A percentile compares a stretch with the other conserved stretches of the same genome.
These are phyloP conservation scores for Mycena filopes DNA, from an alignment of 768 basidiomycete species.

Conservation along the genomic window DNA sequence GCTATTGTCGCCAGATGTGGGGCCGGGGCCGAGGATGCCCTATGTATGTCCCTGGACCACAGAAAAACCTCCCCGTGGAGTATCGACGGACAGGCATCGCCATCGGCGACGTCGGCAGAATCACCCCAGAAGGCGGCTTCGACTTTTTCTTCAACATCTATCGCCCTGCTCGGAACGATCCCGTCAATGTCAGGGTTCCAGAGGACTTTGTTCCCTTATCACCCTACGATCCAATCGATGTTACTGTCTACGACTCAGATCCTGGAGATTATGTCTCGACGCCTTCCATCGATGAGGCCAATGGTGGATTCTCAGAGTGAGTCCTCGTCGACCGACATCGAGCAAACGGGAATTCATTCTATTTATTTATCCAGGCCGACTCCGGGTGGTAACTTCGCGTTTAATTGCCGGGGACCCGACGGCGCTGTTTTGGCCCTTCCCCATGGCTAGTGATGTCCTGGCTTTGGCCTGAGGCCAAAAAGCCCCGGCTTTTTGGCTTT, in stretches of 20 bases:
- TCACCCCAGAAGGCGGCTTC: constrained; percentile 42
- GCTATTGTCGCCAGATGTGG: background rate
- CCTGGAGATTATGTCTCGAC: constrained; percentile 2
- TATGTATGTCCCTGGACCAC: constrained; percentile 42
- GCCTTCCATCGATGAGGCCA: background rate
- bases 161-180: constrained; percentile 33
- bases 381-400: background rate
- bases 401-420: constrained; percentile 1
- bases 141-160: constrained; percentile 49
- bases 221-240: background rate
- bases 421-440: constrained; percentile 34
- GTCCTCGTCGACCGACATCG: too few relatives aligned
- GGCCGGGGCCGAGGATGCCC: constrained; percentile 39
- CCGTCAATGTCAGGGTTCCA: constrained; percentile 41
- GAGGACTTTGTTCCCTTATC: constrained; percentile 34
- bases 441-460: too few relatives aligned
- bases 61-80: constrained; percentile 30
- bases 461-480: too few relatives aligned
- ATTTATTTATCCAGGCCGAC: background rate
- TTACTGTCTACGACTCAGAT: background rate
- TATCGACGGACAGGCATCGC: constrained; percentile 37
- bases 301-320: too few relatives aligned
- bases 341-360: background rate
- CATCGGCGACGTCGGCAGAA: constrained; percentile 47
- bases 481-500: too few relatives aligned